These are phyloP conservation scores for Myriosclerotinia curreyana DNA, from an alignment of 2,329 filamentous ascomycete genomes.

Conservation along the genomic window DNA sequence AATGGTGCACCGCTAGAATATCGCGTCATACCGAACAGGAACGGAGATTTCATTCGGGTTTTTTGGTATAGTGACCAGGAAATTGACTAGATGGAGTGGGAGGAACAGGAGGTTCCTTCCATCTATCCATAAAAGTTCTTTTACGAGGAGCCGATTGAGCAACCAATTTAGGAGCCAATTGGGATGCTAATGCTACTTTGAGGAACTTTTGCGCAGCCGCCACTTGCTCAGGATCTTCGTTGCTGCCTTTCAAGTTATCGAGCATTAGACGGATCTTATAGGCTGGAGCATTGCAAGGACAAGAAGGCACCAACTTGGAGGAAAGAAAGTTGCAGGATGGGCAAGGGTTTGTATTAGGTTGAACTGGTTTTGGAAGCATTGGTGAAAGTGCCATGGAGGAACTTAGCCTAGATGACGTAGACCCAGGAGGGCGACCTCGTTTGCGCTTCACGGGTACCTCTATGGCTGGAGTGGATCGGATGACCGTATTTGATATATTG, in stretches of 20 bases:
- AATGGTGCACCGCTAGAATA: not conserved
- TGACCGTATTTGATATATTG: not conserved
- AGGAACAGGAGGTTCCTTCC: not conserved
- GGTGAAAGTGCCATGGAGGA: not conserved
- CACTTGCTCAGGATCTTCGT: constrained; percentile 1
- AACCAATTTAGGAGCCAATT: not conserved
- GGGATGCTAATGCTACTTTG: constrained; percentile 4
- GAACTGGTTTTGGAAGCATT: not conserved
- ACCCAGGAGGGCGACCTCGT: constrained; percentile 6
- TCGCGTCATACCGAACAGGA: not conserved
- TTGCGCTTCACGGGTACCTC: constrained; percentile 9
- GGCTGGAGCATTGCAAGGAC: not conserved
- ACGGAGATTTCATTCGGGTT: not conserved
- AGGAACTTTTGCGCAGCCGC: not conserved
- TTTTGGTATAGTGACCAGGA: too few relatives aligned
- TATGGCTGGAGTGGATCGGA: not conserved
- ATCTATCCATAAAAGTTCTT: too few relatives aligned
- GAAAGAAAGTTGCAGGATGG: not conserved
- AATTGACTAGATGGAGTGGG: too few relatives aligned
- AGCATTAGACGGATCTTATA: constrained; percentile 8
- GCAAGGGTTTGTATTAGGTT: not conserved
- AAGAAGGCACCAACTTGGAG: not conserved
- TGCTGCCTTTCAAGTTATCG: constrained; percentile 12
- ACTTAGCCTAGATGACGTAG: not conserved
- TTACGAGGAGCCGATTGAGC: too few relatives aligned